Evolutionary conservation across 495 filamentous ascomycete genomes (phyloP), one percentile per base, ranked within the genome.

Genomic region (Penicillium ucsense): DNA sequence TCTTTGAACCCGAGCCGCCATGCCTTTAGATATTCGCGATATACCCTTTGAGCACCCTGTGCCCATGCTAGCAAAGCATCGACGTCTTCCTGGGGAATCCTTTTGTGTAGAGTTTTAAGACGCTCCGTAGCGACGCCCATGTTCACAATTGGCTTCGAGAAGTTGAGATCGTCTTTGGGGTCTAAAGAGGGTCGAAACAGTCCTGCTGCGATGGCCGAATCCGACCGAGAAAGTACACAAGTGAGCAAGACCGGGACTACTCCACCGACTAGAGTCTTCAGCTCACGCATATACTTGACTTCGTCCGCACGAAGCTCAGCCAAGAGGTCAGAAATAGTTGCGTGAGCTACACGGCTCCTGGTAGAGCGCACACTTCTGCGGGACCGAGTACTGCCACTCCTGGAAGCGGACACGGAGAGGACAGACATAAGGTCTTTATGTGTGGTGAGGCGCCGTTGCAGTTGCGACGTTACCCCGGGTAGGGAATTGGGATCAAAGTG

Each of bases 1-100:
- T 94, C 91, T 55, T 95, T 85, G 66, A 99, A 99, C 4, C 92
- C 92, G 46, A 95, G 76, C 41, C 91, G 76, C 92, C 92, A 99
- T 35, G 86, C 82, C 49, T 80, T 80, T 27, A 99, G 74, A 61
- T 97, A 99, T 51, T 92, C 84, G 35, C 81, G 74, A 62, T 99
- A 99, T 8, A 91, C 72, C 52, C 79, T 78, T 46, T 85, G 77
- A 3, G 86, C 82, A 39, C 77, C 77, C 46, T 83, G 77, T 1
- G 91, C 85, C 94, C 94, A 99, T 9, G 68, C 71, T 27, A 92
- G 70, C 31, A 99, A 69, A 7, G 77, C 72, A 40, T 83, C 76
- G 8, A 80, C 61, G 56, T 88, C 75, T 11, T 81, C 73, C 42
- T 84, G 75, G 2, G 89, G 88, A 30, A 92, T 86, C 11, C 80